Percentiles rank a stretch among this genome's conserved stretches.
Evolutionary conservation across 2,329 filamentous ascomycete species (phyloP).

Genomic region (Ophiostoma angusticollis): DNA sequence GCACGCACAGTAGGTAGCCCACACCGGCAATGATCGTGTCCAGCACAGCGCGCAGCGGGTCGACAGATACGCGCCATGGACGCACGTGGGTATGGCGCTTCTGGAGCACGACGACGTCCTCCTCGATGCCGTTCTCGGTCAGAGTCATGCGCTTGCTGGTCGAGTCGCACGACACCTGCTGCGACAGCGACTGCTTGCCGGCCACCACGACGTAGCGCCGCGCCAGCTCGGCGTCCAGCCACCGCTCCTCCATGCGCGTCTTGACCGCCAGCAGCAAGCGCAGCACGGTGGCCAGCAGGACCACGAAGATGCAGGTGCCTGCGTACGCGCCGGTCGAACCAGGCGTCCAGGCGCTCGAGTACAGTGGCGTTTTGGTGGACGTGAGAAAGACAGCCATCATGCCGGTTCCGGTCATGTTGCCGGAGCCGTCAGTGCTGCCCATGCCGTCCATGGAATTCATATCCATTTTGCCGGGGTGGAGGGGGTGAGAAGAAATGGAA

Average conservation of each 20-base stretch:
- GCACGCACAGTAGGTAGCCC: constrained; percentile 71
- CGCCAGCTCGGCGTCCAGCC: constrained; percentile 58
- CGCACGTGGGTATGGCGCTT: constrained; percentile 37
- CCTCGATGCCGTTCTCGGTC: constrained; percentile 63
- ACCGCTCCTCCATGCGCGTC: constrained; percentile 46
- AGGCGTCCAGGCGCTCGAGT: constrained; percentile 62
- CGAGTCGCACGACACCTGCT: constrained; percentile 44
- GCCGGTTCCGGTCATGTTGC: constrained; percentile 6
- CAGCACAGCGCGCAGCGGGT: constrained; percentile 58
- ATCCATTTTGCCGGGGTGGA: constrained; percentile 2
- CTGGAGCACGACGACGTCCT: constrained; percentile 63
- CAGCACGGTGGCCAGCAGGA: constrained; percentile 58
- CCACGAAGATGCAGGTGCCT: constrained; percentile 83
- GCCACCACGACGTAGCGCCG: constrained; percentile 66
- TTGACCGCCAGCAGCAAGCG: constrained; percentile 62
- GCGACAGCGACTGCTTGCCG: constrained; percentile 46
- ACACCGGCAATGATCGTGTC: constrained; percentile 63
- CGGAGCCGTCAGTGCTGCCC: constrained; percentile 8
- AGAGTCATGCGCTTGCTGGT: constrained; percentile 52
- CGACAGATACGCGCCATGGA: constrained; percentile 73
- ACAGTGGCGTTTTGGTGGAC: constrained; percentile 35
- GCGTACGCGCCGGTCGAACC: constrained; percentile 58
- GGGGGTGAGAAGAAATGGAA: background rate
- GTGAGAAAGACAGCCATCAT: constrained; percentile 43
- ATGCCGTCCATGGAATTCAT: constrained; percentile 5